Evolutionary conservation across 2,329 filamentous ascomycete species (phyloP), one percentile per base, ranked within the genome.

Genomic region (Colletotrichum cuscutae): DNA sequence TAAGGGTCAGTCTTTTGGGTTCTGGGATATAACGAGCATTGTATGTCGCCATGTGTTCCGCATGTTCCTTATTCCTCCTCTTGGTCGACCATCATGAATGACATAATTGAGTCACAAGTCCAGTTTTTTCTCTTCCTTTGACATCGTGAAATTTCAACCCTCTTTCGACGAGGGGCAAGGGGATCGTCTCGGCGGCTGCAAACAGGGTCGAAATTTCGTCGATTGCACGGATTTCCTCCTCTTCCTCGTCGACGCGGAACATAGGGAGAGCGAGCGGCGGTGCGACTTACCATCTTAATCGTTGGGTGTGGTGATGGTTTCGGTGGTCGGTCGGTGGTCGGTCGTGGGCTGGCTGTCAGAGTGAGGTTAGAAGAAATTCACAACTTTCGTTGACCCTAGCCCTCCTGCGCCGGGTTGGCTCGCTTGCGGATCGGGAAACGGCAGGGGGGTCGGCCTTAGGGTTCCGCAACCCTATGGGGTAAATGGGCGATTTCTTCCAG

Each of bases 281-380:
- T 52, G 60, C 66, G 66, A 87, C 85, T 84, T 85, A 90, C 88
- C 88, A 90, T 90, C 85, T 89, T 86, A 85, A 83, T 85, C 85
- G 84, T 85, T 84, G 82, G 81, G 83, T 82, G 85, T 84, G 83
- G 83, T 86, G 86, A 86, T 84, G 85, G 85, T 84, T 84, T 87
- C 87, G 82, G 61, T 42, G 84, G 84, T 83, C 42, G 42, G 85
- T 86, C 83, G 81, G 82, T 81, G 81, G 82, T 72, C 70, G 42
- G 70, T 72, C 70, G 70, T 72, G 52, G 65, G 66, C 70, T 82
- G 81, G 68, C 71, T 75, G 74, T 63, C 70, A 68, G 80, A 81
- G 75, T 77, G 78, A 75, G 70, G 76, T 79, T 78, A 77, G 76
- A 75, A 83, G 81, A 84, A 84, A 83, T 84, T 84, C 82, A 81